phyloP scores from a whole-genome alignment of 1,284 basidiomycete genomes.

The Ganoderma meredithae region DNA sequence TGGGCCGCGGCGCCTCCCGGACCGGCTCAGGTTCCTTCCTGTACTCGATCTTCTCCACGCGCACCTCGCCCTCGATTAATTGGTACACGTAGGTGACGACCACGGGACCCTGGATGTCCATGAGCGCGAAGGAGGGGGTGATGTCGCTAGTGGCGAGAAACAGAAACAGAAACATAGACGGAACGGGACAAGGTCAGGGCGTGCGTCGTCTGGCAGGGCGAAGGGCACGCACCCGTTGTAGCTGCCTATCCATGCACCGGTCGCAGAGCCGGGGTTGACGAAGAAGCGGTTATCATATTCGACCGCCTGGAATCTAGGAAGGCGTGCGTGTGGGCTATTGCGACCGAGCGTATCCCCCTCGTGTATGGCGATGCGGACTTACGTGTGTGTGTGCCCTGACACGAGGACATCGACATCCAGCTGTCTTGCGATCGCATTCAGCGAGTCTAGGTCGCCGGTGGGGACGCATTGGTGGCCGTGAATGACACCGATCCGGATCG shows the following conservation, averaged over 20 bases:
- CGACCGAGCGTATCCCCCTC: not conserved
- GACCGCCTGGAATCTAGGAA: slow-evolving; percentile 87
- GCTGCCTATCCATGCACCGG: slow-evolving; percentile 90
- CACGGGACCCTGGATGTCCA: slow-evolving; percentile 95
- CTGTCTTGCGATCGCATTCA: slow-evolving; percentile 88
- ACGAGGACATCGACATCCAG: slow-evolving; percentile 98
- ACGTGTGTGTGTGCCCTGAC: slow-evolving; percentile 95
- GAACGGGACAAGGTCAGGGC: not conserved
- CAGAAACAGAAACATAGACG: too few relatives aligned
- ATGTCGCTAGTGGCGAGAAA: slow-evolving; percentile 53
- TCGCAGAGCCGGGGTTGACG: slow-evolving; percentile 95
- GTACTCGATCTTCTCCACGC: slow-evolving; percentile 88
- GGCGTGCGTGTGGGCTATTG: not conserved
- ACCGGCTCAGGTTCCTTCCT: slow-evolving; percentile 68
- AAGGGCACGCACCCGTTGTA: slow-evolving; percentile 63
- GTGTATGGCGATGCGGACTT: slow-evolving; percentile 41
- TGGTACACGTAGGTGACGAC: slow-evolving; percentile 97
- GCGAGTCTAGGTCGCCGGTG: slow-evolving; percentile 88
- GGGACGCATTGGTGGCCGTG: slow-evolving; percentile 97
- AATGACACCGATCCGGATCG: slow-evolving; percentile 92
- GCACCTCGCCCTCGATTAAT: slow-evolving; percentile 90
- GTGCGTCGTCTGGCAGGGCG: not conserved
- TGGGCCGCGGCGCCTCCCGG: slow-evolving; percentile 41
- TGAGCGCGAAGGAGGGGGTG: slow-evolving; percentile 88
- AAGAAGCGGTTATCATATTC: slow-evolving; percentile 94